Base-by-base conservation (phyloP, 371 early-diverging fungal species). In the Amoeboaphelidium protococcarum region DNA sequence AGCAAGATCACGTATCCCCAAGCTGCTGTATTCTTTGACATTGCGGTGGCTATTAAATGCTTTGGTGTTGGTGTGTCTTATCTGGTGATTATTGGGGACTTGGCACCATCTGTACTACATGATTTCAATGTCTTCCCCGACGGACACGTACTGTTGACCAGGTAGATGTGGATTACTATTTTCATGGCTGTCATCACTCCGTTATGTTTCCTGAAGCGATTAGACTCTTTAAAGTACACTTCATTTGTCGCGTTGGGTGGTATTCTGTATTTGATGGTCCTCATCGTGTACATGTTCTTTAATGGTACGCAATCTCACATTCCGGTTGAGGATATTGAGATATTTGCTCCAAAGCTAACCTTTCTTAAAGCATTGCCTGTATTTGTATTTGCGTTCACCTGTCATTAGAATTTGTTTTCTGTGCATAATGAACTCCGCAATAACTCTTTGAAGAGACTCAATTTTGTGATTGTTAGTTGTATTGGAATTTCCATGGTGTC, bases 11-110 rank as follows among this genome's bases (percentile, higher is more conserved):
- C 89, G 12, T 91, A 92, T 64, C 97, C 97, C 24, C 60, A 64
- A 40, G 80, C 89, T 2, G 82, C 82, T 3, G 62, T 88, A 19
- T 71, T 76, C 40, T 90, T 99, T 54, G 98, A 98, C 57, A 47
- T 79, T 26, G 94, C 97, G 26, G 92, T 99, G 54, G 98, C 97
- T 26, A 65, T 96, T 56, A 99, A 99, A 60, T 99, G 99, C 58
- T 97, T 98, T 68, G 98, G 98, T 23, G 99, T 98, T 1, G 76
- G 86, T n/a, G 68, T 88, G 26, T 89, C 92, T n/a, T 99, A 99
- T 60, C 63, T 99, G 41, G 82, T 99, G 45, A 91, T 98, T 51
- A 72, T 87, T 51, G 89, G 92, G 46, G 88, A 92, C 43, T 60
- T 98, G 47, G 80, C 92, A 74, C 83, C 85, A 0, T 71, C 74